Percentiles rank a stretch among this genome's conserved stretches.
Conservation (phyloP, 1,284 basidiomycete species). For the Rhizopogon hawkerae region DNA sequence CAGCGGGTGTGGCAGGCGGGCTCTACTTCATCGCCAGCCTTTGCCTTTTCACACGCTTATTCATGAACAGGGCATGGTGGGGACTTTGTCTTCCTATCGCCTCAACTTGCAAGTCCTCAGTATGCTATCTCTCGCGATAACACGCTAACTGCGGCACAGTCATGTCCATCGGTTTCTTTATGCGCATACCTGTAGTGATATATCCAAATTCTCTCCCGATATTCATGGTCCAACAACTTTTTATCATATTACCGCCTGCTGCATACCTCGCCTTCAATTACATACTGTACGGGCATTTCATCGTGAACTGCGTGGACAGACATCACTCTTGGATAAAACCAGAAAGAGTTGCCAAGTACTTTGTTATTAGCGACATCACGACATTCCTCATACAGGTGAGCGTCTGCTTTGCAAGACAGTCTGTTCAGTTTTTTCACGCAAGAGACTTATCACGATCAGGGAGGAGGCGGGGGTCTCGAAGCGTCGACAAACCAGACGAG, state of each 20-base stretch:
- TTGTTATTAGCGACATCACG: slow-evolving; percentile 25
- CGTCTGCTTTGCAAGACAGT: not conserved
- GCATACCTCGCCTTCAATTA: slow-evolving; percentile 28
- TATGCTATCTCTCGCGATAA: not conserved
- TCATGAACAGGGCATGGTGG: slow-evolving; percentile 21
- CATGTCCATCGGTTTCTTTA: slow-evolving; percentile 14
- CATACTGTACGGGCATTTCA: slow-evolving; percentile 23
- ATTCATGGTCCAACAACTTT: slow-evolving; percentile 11
- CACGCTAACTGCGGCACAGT: slow-evolving; percentile 5
- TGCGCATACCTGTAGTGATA: slow-evolving; percentile 12
- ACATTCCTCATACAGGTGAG: slow-evolving; percentile 36
- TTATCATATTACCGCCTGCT: slow-evolving; percentile 18
- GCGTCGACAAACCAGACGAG: slow-evolving; percentile 9
- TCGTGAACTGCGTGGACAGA: slow-evolving; percentile 15
- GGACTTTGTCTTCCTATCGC: slow-evolving; percentile 25
- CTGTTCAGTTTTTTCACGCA: not conserved
- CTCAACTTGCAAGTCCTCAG: slow-evolving; percentile 11
- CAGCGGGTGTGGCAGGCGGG: slow-evolving; percentile 15
- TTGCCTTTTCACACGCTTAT: slow-evolving; percentile 13
- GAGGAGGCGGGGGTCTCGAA: slow-evolving; percentile 11
- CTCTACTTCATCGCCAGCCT: slow-evolving; percentile 16
- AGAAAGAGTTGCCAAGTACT: slow-evolving; percentile 17
- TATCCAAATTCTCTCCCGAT: slow-evolving; percentile 12
- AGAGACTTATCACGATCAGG: slow-evolving; percentile 4
- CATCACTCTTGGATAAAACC: slow-evolving; percentile 19